Conservation (phyloP, 1,284 basidiomycete genomes). For the Polyporus tsugae region DNA sequence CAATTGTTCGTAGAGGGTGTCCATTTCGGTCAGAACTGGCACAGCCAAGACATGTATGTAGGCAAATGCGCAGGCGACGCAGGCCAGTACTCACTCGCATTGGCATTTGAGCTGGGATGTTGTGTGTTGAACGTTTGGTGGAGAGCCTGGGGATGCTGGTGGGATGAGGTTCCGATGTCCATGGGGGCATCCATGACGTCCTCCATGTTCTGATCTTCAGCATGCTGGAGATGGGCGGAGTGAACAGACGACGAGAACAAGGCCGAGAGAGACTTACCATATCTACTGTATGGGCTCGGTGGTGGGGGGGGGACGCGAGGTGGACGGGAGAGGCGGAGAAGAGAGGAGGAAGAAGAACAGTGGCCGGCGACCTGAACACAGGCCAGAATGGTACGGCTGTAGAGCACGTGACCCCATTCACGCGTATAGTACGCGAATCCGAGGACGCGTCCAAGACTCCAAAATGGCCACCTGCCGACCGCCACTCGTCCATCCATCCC, state of each 20-base stretch:
- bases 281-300: constrained; percentile 11
- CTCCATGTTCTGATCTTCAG: constrained; percentile 37
- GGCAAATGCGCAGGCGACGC: constrained; percentile 26
- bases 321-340: constrained; percentile 10
- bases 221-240: constrained; percentile 13
- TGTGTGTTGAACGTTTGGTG: constrained; percentile 19
- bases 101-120: constrained; percentile 2
- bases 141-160: constrained; percentile 22
- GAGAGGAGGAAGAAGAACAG: constrained; percentile 21
- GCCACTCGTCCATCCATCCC: neutral
- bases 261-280: constrained; percentile 16
- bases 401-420: constrained; percentile 22
- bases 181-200: constrained; percentile 33
- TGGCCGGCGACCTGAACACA: constrained; percentile 17
- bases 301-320: constrained; percentile 2
- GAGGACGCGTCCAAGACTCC: neutral
- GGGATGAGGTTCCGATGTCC: constrained; percentile 28
- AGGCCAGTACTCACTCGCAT: constrained; percentile 29
- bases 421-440: constrained; percentile 22
- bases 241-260: neutral
- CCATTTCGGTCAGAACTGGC: constrained; percentile 38
- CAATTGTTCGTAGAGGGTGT: constrained; percentile 36
- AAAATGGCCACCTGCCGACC: neutral
- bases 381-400: constrained; percentile 12
- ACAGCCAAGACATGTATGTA: constrained; percentile 25